Evolutionary conservation across 192 early-diverging fungal genomes (phyloP).

Genomic region (Entomortierella chlamydospora): DNA sequence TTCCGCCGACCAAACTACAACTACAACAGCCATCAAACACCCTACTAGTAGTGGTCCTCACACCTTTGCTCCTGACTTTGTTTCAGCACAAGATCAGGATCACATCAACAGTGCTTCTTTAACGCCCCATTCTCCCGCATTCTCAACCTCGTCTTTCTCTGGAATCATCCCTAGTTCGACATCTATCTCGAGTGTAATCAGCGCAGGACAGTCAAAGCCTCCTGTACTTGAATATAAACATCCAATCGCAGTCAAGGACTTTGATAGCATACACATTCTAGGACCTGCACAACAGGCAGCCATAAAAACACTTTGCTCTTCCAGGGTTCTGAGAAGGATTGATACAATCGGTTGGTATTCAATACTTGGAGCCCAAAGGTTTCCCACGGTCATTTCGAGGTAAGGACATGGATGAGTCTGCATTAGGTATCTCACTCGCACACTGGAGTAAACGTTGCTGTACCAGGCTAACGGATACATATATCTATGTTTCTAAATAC

Average conservation of each 20-base stretch:
- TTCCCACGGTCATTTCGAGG: conserved; percentile 53
- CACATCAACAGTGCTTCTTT: neutral
- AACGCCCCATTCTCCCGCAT: conserved; percentile 33
- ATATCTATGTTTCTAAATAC: neutral
- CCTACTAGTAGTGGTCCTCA: conserved; percentile 16
- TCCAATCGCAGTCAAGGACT: conserved; percentile 39
- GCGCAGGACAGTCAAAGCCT: conserved; percentile 21
- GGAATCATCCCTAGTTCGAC: conserved; percentile 35
- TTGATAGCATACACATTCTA: conserved; percentile 40
- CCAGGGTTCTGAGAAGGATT: conserved; percentile 42
- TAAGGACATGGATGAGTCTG: conserved; percentile 13
- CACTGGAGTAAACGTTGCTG: no score
- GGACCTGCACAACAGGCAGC: conserved; percentile 24
- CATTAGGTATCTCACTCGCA: no score
- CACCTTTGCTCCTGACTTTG: conserved; percentile 31
- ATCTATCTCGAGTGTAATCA: conserved; percentile 34
- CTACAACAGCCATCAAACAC: neutral
- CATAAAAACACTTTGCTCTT: conserved; percentile 45
- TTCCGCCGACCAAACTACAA: conserved; percentile 7
- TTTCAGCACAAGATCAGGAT: conserved; percentile 15
- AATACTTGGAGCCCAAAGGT: conserved; percentile 51
- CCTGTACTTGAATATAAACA: conserved; percentile 37
- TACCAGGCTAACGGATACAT: no score
- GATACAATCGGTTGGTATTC: conserved; percentile 52
- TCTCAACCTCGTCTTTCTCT: conserved; percentile 42